Conservation (phyloP, 441 rosid species). For the Metrosideros polymorpha region DNA sequence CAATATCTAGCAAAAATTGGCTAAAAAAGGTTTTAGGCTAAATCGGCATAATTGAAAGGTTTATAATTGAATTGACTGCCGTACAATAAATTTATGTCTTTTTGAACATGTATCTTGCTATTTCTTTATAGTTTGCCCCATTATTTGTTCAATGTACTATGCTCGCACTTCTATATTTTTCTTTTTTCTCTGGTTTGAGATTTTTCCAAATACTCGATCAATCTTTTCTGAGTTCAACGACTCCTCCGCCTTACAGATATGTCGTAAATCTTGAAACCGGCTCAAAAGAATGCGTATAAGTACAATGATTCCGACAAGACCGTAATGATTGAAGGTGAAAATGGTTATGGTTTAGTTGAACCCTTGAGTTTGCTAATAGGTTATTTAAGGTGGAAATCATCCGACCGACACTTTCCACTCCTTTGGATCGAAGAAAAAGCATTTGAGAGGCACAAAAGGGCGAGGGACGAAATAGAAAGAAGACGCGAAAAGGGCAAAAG, state of each 20-base stretch:
- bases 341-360: background rate
- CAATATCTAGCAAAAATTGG: accelerated
- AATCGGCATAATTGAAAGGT: accelerated
- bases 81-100: accelerated
- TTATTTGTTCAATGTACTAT: too few relatives aligned
- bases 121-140: background rate
- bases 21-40: background rate
- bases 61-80: accelerated
- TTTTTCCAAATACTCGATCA: background rate
- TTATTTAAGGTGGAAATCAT: background rate
- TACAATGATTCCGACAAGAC: background rate
- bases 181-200: background rate
- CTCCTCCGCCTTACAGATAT: background rate
- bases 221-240: background rate
- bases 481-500: background rate
- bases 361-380: background rate
- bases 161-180: background rate
- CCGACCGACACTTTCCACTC: background rate
- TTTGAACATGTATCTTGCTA: accelerated
- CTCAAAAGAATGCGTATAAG: background rate
- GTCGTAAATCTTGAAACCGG: background rate
- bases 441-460: background rate
- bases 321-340: background rate
- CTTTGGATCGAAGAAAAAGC: background rate
- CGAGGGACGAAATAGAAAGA: background rate